Conservation (phyloP, 768 basidiomycete species). For the Mycena polygramma region DNA sequence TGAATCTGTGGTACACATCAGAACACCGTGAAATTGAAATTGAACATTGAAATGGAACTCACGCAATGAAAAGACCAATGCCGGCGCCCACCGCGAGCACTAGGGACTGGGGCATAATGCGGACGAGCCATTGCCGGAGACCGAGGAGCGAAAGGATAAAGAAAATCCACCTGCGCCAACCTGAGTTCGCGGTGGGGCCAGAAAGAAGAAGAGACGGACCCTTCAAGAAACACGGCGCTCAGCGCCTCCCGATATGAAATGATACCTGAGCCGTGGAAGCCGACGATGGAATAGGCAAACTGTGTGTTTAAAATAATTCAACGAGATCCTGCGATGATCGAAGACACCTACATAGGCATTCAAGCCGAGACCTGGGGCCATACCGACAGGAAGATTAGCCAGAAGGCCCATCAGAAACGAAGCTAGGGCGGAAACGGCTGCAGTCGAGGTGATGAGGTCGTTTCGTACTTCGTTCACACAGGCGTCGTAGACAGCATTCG, state of each 20-base stretch:
- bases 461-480: slow-evolving; percentile 74
- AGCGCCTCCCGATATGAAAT: slow-evolving; percentile 86
- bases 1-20: slow-evolving; percentile 59
- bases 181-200: not conserved
- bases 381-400: slow-evolving; percentile 90
- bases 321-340: not conserved
- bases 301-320: slow-evolving; percentile 42
- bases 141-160: slow-evolving; percentile 84
- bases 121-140: slow-evolving; percentile 90
- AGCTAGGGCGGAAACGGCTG: slow-evolving; percentile 79
- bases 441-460: slow-evolving; percentile 88
- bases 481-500: slow-evolving; percentile 64
- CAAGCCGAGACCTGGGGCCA: slow-evolving; percentile 88
- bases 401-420: slow-evolving; percentile 87
- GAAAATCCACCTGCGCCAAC: slow-evolving; percentile 77
- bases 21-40: slow-evolving; percentile 13
- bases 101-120: slow-evolving; percentile 90
- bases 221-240: slow-evolving; percentile 90
- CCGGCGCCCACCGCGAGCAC: slow-evolving; percentile 89
- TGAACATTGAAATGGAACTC: slow-evolving; percentile 45
- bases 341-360: slow-evolving; percentile 77
- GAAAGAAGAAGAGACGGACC: slow-evolving; percentile 54
- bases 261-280: slow-evolving; percentile 81
- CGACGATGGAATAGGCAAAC: slow-evolving; percentile 92
- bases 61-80: slow-evolving; percentile 91